phyloP scores from a whole-genome alignment of 805 yeast species.

The Suhomyces kilbournensis region DNA sequence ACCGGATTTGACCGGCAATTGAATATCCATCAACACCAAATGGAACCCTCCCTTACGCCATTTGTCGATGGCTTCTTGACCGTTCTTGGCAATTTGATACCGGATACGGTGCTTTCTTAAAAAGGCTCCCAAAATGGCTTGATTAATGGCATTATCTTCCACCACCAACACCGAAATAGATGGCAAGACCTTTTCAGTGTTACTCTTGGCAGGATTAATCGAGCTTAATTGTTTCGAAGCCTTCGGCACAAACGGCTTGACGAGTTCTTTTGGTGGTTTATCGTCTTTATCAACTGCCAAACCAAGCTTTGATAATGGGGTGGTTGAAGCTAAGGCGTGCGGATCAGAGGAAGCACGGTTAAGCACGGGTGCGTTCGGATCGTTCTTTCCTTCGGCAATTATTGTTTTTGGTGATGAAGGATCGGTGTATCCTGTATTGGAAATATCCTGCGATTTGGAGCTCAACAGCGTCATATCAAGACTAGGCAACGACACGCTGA shows the following conservation, averaged over 20 bases:
- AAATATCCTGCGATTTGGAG: neutral
- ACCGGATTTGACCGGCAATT: constrained; percentile 93
- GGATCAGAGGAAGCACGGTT: neutral
- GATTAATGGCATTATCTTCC: constrained; percentile 94
- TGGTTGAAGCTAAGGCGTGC: neutral
- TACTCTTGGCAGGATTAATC: constrained; percentile 21
- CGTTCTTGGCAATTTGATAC: constrained; percentile 85
- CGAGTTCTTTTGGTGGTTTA: neutral
- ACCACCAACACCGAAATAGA: constrained; percentile 89
- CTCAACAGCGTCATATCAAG: neutral
- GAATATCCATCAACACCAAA: constrained; percentile 94
- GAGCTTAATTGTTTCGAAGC: neutral
- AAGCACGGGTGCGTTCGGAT: neutral
- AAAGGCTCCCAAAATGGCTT: constrained; percentile 85
- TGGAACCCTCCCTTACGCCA: constrained; percentile 96
- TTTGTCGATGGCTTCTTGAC: constrained; percentile 89
- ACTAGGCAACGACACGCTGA: neutral
- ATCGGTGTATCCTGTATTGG: neutral
- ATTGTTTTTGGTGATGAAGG: neutral
- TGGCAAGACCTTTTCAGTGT: constrained; percentile 70
- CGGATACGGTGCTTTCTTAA: constrained; percentile 81
- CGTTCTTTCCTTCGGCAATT: neutral
- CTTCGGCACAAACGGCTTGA: neutral
- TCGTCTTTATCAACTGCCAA: neutral
- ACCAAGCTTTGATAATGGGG: neutral